Evolutionary conservation across 2,329 filamentous ascomycete genomes (phyloP), one percentile per base, ranked within the genome.

Genomic region (Xylariaceae sp.): DNA sequence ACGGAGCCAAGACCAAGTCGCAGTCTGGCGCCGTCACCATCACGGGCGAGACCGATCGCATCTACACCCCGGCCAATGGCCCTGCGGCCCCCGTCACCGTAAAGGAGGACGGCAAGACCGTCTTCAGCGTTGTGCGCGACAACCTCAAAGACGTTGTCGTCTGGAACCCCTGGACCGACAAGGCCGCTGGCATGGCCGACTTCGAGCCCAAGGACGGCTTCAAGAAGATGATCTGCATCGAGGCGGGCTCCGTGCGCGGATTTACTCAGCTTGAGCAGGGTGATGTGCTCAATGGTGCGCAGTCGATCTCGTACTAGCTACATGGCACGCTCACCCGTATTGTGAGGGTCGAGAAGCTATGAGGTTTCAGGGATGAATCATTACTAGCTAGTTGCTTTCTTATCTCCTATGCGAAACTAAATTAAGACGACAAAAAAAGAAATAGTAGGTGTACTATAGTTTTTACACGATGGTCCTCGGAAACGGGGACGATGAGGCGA

Each of bases 81-180:
- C 85, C 87, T 45, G 79, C 77, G 49, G 75, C 80, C 51, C 76
- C 82, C 1, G 74, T 90, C 51, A 71, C 82, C 10, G 83, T 95
- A 52, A 71, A 79, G 13, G 85, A 89, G 68, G 81, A 76, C 53
- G 87, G 84, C 61, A 82, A 82, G 69, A 79, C 86, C 11, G 77
- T 82, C 54, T 92, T 89, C 77, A 85, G 86, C 61, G 81, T 97
- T 57, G 84, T 88, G 47, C 85, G 94, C 62, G 91, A 97, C 75
- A 92, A 91, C 66, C 81, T 99, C 66, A 83, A 84, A 63, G 90
- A 97, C 66, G 87, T 94, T 13, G 93, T 97, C 1, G 89, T 97
- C 35, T 99, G 94, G 94, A 99, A 99, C 76, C 94, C 94, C 1
- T 97, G 93, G 92, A 81, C 82, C 47, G 90, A 92, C 64, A 96